Base-by-base conservation (phyloP, 2,329 filamentous ascomycete species). In the Paecilomyces sp. region DNA sequence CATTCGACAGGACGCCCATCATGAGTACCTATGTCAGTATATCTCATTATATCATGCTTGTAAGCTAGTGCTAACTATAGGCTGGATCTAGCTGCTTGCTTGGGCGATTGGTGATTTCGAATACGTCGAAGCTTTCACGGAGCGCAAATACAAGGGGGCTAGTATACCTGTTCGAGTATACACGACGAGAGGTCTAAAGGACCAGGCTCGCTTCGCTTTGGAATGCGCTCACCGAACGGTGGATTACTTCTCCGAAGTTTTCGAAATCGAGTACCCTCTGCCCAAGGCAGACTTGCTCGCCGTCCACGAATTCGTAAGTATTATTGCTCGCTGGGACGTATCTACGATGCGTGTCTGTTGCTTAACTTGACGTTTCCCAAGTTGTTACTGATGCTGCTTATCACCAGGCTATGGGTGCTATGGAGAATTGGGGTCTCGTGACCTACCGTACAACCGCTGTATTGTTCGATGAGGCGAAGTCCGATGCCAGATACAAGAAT, bases 101-200 rank as follows among this genome's bases (percentile, higher is more conserved):
- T 97, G 94, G 94, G 92, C 93, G 24, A 85, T 97, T 63, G 94
- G 94, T 60, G 93, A 99, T 74, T 97, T 99, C 64, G 93, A 97
- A 76, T 96, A 96, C 68, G 87, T 97, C 58, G 94, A 99, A 78
- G 90, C 89, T 57, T 89, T 90, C 72, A 99, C 94, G 2, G 84
- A 91, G 70, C 88, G 93, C 67, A 88, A 89, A 74, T 97, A 99
- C 78, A 90, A 95, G 62, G 93, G 92, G 70, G 92, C 92, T 79
- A 88, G 85, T 70, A 85, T 99, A 34, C 94, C 94, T 18, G 93
- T 97, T 58, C 88, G 94, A 64, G 92, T 99, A 34, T 99, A 97
- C 77, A 97, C 93, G 1, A 97, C 93, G 9, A 88, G 87, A 63
- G 94, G 94, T n/a, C 82, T 99, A 63, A 92, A 95, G 77, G 88